A percentile compares a stretch with the other conserved stretches of the same genome.
Conservation (phyloP, 306 rosid genomes). For the Parietaria judaica region DNA sequence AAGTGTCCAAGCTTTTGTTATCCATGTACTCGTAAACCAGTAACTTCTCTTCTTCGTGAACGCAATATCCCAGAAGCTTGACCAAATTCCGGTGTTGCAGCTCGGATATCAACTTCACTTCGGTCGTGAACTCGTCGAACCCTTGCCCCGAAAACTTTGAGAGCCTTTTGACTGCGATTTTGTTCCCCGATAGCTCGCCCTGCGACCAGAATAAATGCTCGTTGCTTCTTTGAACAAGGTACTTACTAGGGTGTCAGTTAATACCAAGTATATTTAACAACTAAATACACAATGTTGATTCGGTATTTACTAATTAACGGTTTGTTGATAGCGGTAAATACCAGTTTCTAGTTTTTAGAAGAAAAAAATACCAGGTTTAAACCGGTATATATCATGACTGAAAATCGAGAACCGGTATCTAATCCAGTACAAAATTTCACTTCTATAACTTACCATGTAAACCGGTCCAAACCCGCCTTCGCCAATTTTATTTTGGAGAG, state of each 20-base stretch:
- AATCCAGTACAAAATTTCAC: too few species aligned
- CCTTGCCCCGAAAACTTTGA: constrained; percentile 90
- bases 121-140: constrained; percentile 77
- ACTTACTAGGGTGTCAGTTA: too few species aligned
- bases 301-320: too few species aligned
- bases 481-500: constrained; percentile 21
- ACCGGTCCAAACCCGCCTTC: constrained; percentile 29
- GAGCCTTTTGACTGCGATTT: constrained; percentile 74
- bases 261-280: too few species aligned
- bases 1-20: constrained; percentile 75
- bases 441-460: constrained; percentile 11
- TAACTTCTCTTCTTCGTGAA: constrained; percentile 76
- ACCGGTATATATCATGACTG: too few species aligned
- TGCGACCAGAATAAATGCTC: neutral
- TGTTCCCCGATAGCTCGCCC: constrained; percentile 10
- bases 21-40: constrained; percentile 94
- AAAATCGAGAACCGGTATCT: too few species aligned
- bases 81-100: constrained; percentile 88
- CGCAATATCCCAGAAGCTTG: constrained; percentile 82
- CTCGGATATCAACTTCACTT: constrained; percentile 93
- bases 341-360: too few species aligned
- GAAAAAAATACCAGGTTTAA: neutral
- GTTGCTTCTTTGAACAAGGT: too few species aligned
- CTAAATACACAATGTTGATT: too few species aligned
- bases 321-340: too few species aligned